Evolutionary conservation across 352 stramenopile species (phyloP).

Genomic region (Pythium aristosporum): DNA sequence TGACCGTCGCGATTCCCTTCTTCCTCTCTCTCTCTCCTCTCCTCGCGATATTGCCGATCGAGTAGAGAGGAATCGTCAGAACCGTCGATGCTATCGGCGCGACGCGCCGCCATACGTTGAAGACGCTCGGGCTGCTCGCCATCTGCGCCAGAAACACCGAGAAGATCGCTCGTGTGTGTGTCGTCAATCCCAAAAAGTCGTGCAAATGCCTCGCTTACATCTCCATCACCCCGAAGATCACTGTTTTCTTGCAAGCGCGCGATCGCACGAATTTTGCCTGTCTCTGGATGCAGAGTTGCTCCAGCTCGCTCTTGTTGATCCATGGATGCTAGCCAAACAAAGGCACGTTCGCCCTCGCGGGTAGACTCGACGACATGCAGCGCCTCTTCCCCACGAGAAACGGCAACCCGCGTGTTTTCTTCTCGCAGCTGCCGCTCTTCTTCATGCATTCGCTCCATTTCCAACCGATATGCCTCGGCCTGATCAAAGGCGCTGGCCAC

Average conservation of each 20-base stretch:
- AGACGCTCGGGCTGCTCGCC: background rate
- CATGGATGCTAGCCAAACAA: conserved; percentile 57
- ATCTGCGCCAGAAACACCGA: background rate
- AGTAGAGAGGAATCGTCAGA: conserved; percentile 12
- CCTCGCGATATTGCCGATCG: background rate
- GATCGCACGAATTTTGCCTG: background rate
- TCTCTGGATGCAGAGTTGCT: background rate
- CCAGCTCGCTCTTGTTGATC: conserved; percentile 41
- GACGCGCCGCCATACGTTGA: conserved; percentile 14
- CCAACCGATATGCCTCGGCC: conserved; percentile 37
- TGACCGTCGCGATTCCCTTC: background rate
- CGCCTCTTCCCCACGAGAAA: conserved; percentile 38
- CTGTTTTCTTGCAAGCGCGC: background rate
- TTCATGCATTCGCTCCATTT: conserved; percentile 45
- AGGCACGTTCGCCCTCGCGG: conserved; percentile 37
- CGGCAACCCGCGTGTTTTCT: conserved; percentile 36
- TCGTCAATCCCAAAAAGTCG: conserved; percentile 45
- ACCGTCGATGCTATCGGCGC: background rate
- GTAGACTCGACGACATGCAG: conserved; percentile 33
- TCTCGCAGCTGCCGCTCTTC: conserved; percentile 33
- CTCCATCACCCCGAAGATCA: conserved; percentile 10
- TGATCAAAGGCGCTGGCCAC: conserved; percentile 37
- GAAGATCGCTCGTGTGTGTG: conserved; percentile 12
- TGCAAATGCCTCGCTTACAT: conserved; percentile 39
- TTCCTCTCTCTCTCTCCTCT: background rate